phyloP scores from a whole-genome alignment of 2,329 filamentous ascomycete genomes.

The Ascochyta viciae-villosae region DNA sequence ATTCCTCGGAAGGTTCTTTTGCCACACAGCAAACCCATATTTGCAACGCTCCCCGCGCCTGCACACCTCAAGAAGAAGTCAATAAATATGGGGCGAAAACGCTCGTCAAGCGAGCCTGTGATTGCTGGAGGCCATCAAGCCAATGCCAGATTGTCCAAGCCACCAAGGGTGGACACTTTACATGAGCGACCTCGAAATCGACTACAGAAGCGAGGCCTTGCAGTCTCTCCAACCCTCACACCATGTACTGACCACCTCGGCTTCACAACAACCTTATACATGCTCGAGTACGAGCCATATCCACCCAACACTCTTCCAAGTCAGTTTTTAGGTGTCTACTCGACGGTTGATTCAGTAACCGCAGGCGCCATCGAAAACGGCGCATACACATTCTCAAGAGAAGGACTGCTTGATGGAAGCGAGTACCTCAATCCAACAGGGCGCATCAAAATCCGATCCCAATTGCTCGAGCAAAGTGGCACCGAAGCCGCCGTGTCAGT shows the following conservation, averaged over 20 bases:
- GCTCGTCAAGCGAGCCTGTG: slow-evolving; percentile 1
- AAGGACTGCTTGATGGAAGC: slow-evolving; percentile 30
- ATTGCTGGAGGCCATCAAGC: slow-evolving; percentile 2
- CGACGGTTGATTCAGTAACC: slow-evolving; percentile 28
- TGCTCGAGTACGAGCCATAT: slow-evolving; percentile 33
- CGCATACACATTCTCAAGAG: slow-evolving; percentile 35
- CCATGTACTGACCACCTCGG: slow-evolving; percentile 2
- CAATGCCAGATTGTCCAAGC: slow-evolving; percentile 17
- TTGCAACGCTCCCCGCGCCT: no score
- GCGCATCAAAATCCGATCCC: slow-evolving; percentile 31
- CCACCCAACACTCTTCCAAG: slow-evolving; percentile 28
- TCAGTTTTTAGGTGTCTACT: slow-evolving; percentile 31
- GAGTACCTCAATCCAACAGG: slow-evolving; percentile 31
- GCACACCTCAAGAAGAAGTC: neutral
- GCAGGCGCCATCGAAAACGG: slow-evolving; percentile 26
- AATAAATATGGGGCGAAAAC: neutral
- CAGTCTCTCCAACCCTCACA: neutral
- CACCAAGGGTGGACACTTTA: slow-evolving; percentile 9
- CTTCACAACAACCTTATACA: slow-evolving; percentile 11
- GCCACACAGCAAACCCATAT: no score
- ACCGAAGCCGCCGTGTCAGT: slow-evolving; percentile 14
- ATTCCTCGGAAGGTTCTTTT: no score
- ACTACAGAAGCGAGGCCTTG: slow-evolving; percentile 9
- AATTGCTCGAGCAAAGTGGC: slow-evolving; percentile 21
- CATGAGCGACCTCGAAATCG: slow-evolving; percentile 11